phyloP scores from a whole-genome alignment of 208 protist genomes.

The Leishmania braziliensis region DNA sequence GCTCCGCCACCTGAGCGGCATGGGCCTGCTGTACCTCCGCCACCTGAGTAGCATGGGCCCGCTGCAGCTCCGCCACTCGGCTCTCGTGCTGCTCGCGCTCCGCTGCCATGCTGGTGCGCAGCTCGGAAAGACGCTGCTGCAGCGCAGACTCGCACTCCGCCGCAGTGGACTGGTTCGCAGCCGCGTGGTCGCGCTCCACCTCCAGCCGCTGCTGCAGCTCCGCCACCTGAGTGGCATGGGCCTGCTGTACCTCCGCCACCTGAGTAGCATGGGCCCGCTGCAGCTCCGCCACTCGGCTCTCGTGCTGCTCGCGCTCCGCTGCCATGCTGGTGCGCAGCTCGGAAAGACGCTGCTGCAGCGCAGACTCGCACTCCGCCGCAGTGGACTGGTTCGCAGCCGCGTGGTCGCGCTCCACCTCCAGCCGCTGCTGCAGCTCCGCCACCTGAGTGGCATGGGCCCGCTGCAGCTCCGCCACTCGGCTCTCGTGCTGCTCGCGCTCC shows the following conservation, averaged over 20 bases:
- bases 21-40: background rate
- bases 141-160: no score
- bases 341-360: constrained; percentile 7
- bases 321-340: background rate
- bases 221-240: no score
- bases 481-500: constrained; percentile 11
- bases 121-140: background rate
- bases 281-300: background rate
- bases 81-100: background rate
- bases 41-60: no score
- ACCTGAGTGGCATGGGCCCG: background rate
- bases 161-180: background rate
- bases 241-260: background rate
- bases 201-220: constrained; percentile 12
- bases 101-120: background rate
- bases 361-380: constrained; percentile 1
- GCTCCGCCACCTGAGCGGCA: background rate
- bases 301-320: constrained; percentile 1
- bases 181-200: constrained; percentile 7
- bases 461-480: background rate
- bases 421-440: constrained; percentile 20
- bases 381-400: constrained; percentile 21
- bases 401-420: constrained; percentile 19
- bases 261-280: background rate
- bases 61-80: background rate